Conservation (phyloP, 2,329 filamentous ascomycete genomes). For the Claviceps sp. region DNA sequence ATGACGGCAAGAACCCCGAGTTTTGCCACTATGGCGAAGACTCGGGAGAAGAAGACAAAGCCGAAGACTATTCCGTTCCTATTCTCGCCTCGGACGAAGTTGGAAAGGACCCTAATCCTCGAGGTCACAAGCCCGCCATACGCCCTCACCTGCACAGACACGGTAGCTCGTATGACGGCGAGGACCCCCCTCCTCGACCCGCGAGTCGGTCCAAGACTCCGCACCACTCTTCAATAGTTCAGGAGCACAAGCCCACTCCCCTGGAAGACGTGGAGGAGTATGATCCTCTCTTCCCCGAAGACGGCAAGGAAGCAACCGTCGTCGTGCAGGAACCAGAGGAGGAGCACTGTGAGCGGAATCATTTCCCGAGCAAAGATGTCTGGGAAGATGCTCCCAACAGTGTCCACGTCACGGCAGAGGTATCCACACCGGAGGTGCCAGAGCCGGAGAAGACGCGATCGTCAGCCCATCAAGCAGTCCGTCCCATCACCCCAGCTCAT, state of each 20-base stretch:
- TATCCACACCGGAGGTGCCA: slow-evolving; percentile 56
- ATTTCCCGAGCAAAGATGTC: slow-evolving; percentile 87
- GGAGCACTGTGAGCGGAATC: slow-evolving; percentile 44
- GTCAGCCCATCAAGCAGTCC: slow-evolving; percentile 16
- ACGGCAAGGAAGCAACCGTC: slow-evolving; percentile 37
- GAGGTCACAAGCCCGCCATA: slow-evolving; percentile 66
- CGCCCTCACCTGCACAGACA: slow-evolving; percentile 57
- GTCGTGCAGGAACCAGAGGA: slow-evolving; percentile 16
- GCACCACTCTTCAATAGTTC: slow-evolving; percentile 40
- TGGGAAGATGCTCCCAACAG: slow-evolving; percentile 95
- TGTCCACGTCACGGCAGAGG: slow-evolving; percentile 63
- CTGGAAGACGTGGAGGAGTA: slow-evolving; percentile 87
- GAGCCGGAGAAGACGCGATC: slow-evolving; percentile 26
- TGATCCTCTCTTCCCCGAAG: slow-evolving; percentile 83
- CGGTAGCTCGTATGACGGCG: slow-evolving; percentile 42
- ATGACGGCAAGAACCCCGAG: slow-evolving; percentile 37
- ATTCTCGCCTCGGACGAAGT: slow-evolving; percentile 86
- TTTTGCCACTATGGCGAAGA: slow-evolving; percentile 24
- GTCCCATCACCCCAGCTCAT: slow-evolving; percentile 43
- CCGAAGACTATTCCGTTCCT: slow-evolving; percentile 54
- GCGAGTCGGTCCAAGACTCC: slow-evolving; percentile 43
- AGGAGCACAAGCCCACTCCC: slow-evolving; percentile 50
- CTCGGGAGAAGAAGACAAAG: slow-evolving; percentile 40
- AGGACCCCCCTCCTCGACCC: slow-evolving; percentile 47
- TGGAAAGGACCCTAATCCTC: slow-evolving; percentile 54